Evolutionary conservation across 169 alveolate genomes (phyloP), one percentile per base, ranked within the genome.

Genomic region (Plasmodium gaboni): DNA sequence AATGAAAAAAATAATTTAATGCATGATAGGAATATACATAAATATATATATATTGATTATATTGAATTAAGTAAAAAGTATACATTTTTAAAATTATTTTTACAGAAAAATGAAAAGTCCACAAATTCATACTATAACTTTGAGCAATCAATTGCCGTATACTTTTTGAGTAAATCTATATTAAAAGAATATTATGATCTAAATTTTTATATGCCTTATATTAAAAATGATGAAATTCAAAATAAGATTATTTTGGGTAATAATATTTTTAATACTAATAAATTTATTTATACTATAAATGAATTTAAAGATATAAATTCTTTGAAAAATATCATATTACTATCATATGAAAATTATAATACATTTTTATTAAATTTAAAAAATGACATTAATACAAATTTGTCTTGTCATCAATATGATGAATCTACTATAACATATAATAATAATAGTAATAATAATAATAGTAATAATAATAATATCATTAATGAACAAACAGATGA

Each of bases 1-100:
- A 32, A 24, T 15, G 55, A 50, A 12, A 19, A 61, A 9, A 15
- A 32, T 46, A 83, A 68, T 44, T 42, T 65, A 60, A 83, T 83
- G 91, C 91, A 83, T 83, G 91, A 83, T 12, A 50, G 91, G 59
- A 83, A 83, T 67, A 68, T 83, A 24, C 91, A 83, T 24, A 83
- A 83, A 68, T 22, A 38, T 48, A 12, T n/a, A 9, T 42, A 55
- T 50, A 67, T 63, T 13, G 59, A 83, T 83, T 83, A 68, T 83
- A 64, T 53, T 24, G 91, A 68, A 57, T 83, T 83, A 68, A 69
- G 91, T 32, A 69, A 83, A 68, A 83, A 68, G 26, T 63, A 83
- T 68, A 26, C 73, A 8, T 83, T 53, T 83, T 59, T 83, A 55
- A 68, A 68, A 28, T 53, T 6, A 55, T 83, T 53, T 83, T 38